Percentiles rank a stretch among this genome's conserved stretches.
phyloP scores from a whole-genome alignment of 768 basidiomycete genomes.

The Calocybe gangraenosa region DNA sequence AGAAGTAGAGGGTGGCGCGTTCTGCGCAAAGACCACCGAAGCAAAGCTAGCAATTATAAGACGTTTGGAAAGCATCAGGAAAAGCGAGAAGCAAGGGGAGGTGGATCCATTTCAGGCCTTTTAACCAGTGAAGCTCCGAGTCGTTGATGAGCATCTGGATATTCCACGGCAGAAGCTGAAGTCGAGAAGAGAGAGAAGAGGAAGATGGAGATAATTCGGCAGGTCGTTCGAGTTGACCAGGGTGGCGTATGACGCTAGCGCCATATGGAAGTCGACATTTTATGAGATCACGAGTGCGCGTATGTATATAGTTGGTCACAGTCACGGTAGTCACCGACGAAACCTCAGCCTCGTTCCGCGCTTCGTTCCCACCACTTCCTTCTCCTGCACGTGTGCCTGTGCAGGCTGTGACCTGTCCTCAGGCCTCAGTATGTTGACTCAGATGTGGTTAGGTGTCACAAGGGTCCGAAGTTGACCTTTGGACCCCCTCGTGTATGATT shows the following conservation, averaged over 20 bases:
- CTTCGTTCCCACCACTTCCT: neutral
- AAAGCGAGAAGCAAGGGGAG: neutral
- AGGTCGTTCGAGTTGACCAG: too few relatives aligned
- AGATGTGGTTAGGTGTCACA: too few relatives aligned
- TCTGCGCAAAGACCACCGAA: constrained; percentile 16
- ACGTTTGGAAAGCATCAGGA: constrained; percentile 6
- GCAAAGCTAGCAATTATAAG: constrained; percentile 8
- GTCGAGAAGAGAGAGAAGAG: neutral
- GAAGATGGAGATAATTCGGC: constrained; percentile 7
- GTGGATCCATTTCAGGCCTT: neutral
- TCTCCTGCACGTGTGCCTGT: neutral
- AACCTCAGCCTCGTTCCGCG: neutral
- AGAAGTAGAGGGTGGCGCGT: constrained; percentile 34
- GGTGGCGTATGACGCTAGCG: too few relatives aligned
- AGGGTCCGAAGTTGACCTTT: too few relatives aligned
- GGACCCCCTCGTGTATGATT: too few relatives aligned
- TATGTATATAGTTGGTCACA: too few relatives aligned
- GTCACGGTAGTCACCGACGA: neutral
- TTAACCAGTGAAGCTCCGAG: neutral
- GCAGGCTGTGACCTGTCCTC: too few relatives aligned
- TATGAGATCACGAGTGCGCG: too few relatives aligned
- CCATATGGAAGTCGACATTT: too few relatives aligned
- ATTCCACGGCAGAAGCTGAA: too few relatives aligned
- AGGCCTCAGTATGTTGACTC: too few relatives aligned
- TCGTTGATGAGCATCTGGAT: neutral